Evolutionary conservation across 2,329 filamentous ascomycete genomes (phyloP), one percentile per base, ranked within the genome.

Genomic region (Aspergillus sp.): DNA sequence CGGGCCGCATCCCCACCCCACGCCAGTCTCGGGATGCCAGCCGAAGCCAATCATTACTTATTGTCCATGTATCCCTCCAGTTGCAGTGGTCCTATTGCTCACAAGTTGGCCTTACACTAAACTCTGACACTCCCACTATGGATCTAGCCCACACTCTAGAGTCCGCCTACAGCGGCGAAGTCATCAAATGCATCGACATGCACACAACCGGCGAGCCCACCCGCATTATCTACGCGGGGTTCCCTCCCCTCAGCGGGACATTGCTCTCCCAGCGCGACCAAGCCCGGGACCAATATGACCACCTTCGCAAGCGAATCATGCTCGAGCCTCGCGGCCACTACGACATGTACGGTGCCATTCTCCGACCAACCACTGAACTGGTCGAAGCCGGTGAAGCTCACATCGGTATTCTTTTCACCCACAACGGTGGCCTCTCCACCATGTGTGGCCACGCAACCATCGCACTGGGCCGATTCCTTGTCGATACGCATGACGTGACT

Each of bases 391-490:
- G 76, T 2, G 63, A 77, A 17, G 82, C 81, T 0, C 72, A 83
- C 62, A 78, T 83, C 25, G 81, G 81, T 3, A 78, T 81, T 0
- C 64, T 83, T 2, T 83, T 83, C 67, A 74, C 74, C 61, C 79
- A 80, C 32, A 81, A 81, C 32, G 78, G 79, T 3, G 81, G 79
- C 0, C 83, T 78, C 53, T 81, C 78, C 7, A 82, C 80, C 5
- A 82, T 83, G 74, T 83, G 81, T 61, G 82, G 82, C 3, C 82
- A 84, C 64, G 81, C 80, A 2, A 83, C 81, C 0, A 80, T 84
- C 49, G 82, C 82, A 0, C 64, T 84, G 11, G 80, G 80, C 2
- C 72, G 78, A 3, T 80, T 77, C 54, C 67, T 80, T 0, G 71
- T 80, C 19, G 79, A 81, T 58, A 74, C 73, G 2, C 70, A 77